Evolutionary conservation across 1,139 yeast genomes (phyloP).

Genomic region (Taphrina communis): DNA sequence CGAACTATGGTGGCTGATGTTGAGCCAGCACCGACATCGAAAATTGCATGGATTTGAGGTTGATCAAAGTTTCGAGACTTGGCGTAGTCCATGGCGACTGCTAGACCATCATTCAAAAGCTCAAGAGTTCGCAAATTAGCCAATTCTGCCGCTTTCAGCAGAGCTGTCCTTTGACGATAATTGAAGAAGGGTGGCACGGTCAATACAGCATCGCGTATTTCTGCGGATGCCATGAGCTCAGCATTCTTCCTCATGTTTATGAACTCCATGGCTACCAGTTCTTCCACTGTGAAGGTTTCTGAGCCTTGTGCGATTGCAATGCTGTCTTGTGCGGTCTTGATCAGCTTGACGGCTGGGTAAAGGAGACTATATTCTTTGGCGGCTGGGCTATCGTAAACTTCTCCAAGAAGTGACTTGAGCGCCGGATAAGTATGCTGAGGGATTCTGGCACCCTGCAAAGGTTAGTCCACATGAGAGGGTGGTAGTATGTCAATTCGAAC

Average conservation of each 20-base stretch:
- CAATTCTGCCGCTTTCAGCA: constrained; percentile 72
- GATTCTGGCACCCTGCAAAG: constrained; percentile 58
- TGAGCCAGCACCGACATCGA: constrained; percentile 93
- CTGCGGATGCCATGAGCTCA: constrained; percentile 56
- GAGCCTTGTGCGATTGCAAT: constrained; percentile 63
- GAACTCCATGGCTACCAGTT: constrained; percentile 80
- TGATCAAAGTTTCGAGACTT: constrained; percentile 56
- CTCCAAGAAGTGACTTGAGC: constrained; percentile 75
- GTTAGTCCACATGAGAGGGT: constrained; percentile 25
- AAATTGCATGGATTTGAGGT: constrained; percentile 70
- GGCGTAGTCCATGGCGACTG: constrained; percentile 81
- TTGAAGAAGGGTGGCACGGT: constrained; percentile 77
- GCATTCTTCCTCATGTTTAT: constrained; percentile 73
- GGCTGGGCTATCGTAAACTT: constrained; percentile 55
- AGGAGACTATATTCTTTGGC: constrained; percentile 57
- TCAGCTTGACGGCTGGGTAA: constrained; percentile 62
- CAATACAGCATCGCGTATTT: constrained; percentile 69
- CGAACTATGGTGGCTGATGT: constrained; percentile 84
- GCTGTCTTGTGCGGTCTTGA: not conserved
- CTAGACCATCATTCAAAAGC: constrained; percentile 81
- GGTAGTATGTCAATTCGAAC: not conserved
- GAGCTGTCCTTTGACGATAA: constrained; percentile 70
- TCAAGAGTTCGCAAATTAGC: constrained; percentile 72
- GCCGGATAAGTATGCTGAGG: constrained; percentile 74
- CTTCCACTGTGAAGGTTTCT: constrained; percentile 68